Conservation (phyloP, 192 early-diverging fungal species). For the Entomortierella beljakovae region DNA sequence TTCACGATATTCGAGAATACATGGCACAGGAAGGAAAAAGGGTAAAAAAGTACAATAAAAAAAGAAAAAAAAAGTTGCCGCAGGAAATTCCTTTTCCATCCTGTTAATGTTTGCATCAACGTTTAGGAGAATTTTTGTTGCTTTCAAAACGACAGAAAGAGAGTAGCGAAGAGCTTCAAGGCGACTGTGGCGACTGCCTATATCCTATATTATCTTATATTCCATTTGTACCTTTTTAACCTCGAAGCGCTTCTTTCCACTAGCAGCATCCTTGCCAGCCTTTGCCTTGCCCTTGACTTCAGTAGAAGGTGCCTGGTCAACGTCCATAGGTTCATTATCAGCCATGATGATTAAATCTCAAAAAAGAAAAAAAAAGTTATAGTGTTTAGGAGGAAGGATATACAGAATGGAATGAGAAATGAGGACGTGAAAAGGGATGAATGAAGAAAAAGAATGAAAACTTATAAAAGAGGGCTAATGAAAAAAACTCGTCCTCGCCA, state of each 20-base stretch:
- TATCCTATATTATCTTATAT: background rate
- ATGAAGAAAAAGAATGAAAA: background rate
- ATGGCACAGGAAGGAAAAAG: too few species aligned
- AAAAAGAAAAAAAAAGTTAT: slow-evolving; percentile 1
- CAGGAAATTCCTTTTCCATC: too few species aligned
- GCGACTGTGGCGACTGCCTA: too few species aligned
- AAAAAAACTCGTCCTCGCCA: background rate
- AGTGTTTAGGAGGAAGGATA: background rate
- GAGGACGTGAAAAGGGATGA: background rate
- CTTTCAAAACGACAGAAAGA: too few species aligned
- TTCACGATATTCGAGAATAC: too few species aligned
- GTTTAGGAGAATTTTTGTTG: too few species aligned
- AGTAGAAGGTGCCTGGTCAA: slow-evolving; percentile 37
- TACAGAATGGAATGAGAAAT: background rate
- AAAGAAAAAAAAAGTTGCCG: too few species aligned
- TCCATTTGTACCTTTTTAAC: slow-evolving; percentile 84
- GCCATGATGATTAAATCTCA: slow-evolving; percentile 27
- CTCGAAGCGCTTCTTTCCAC: slow-evolving; percentile 83
- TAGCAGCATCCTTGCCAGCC: slow-evolving; percentile 57
- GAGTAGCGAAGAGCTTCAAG: too few species aligned
- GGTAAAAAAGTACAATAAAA: too few species aligned
- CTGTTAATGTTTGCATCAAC: too few species aligned
- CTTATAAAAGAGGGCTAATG: too few species aligned
- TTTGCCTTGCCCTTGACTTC: slow-evolving; percentile 69
- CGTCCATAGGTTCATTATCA: slow-evolving; percentile 53